A percentile compares a stretch with the other conserved stretches of the same genome.
phyloP scores from a whole-genome alignment of 257 asterid species.

The Prunella vulgaris region DNA sequence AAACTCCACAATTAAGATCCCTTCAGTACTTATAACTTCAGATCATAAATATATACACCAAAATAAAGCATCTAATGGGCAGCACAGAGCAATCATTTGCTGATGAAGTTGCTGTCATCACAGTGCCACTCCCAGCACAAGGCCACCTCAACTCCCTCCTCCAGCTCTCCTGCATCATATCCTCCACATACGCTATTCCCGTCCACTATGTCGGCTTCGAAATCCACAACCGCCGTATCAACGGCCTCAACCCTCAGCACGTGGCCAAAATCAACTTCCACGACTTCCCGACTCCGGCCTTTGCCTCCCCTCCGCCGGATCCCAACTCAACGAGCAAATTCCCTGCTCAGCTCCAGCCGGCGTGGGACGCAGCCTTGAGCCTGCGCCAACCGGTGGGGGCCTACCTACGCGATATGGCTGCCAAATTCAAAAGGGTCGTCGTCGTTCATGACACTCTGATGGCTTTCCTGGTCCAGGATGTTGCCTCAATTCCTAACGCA shows the following conservation, averaged over 20 bases:
- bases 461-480: slow-evolving; percentile 47
- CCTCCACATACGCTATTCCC: slow-evolving; percentile 29
- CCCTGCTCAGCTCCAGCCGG: slow-evolving; percentile 46
- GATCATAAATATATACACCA: background rate
- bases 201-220: slow-evolving; percentile 37
- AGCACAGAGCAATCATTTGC: background rate
- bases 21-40: background rate
- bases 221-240: slow-evolving; percentile 38
- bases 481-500: slow-evolving; percentile 32
- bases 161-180: slow-evolving; percentile 38
- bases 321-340: slow-evolving; percentile 38
- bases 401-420: slow-evolving; percentile 21
- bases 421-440: slow-evolving; percentile 22
- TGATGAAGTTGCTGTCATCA: slow-evolving; percentile 5
- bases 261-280: slow-evolving; percentile 38
- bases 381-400: slow-evolving; percentile 29
- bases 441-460: slow-evolving; percentile 42
- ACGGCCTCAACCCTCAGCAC: slow-evolving; percentile 23
- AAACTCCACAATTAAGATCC: too few species aligned
- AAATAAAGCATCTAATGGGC: background rate
- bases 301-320: slow-evolving; percentile 42
- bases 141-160: slow-evolving; percentile 49
- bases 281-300: slow-evolving; percentile 38
- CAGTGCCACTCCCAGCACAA: slow-evolving; percentile 37
- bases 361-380: slow-evolving; percentile 20